Conservation (phyloP, 2,329 filamentous ascomycete species). For the Fusarium bulbicola region DNA sequence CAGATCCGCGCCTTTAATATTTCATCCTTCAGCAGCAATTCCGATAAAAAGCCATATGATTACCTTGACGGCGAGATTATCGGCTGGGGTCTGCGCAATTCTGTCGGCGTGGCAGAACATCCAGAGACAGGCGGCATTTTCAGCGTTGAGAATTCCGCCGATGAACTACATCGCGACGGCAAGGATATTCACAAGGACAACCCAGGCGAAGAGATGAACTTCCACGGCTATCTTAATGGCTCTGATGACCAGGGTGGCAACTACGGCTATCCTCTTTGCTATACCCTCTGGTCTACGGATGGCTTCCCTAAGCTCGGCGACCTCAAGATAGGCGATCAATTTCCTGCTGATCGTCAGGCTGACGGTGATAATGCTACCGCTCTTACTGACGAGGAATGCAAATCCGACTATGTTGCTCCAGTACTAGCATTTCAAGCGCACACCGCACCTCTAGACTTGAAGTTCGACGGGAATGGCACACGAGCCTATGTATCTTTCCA, state of each 20-base stretch:
- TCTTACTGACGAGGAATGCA: slow-evolving; percentile 57
- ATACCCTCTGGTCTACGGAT: slow-evolving; percentile 69
- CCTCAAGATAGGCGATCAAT: slow-evolving; percentile 60
- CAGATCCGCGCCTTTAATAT: slow-evolving; percentile 70
- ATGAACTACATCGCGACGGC: slow-evolving; percentile 66
- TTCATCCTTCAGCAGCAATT: slow-evolving; percentile 35
- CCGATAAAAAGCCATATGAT: slow-evolving; percentile 49
- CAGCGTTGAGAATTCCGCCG: slow-evolving; percentile 76
- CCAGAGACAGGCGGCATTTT: slow-evolving; percentile 63
- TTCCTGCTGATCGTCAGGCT: slow-evolving; percentile 47
- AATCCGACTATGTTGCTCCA: slow-evolving; percentile 56
- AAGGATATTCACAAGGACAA: slow-evolving; percentile 73
- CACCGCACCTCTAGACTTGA: slow-evolving; percentile 76
- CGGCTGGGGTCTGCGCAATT: slow-evolving; percentile 78
- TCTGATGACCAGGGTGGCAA: slow-evolving; percentile 57
- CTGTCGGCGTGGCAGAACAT: slow-evolving; percentile 74
- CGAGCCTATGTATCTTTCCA: slow-evolving; percentile 76
- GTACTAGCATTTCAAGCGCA: slow-evolving; percentile 70
- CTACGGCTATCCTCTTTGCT: slow-evolving; percentile 78
- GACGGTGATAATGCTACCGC: slow-evolving; percentile 30
- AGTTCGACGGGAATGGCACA: slow-evolving; percentile 67
- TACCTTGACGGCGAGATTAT: slow-evolving; percentile 59
- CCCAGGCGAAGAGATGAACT: slow-evolving; percentile 79
- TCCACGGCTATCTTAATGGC: slow-evolving; percentile 66
- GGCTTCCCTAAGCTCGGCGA: slow-evolving; percentile 51